These are phyloP conservation scores for Vigna angularis DNA, from an alignment of 306 rosid species.

Conservation along the genomic window DNA sequence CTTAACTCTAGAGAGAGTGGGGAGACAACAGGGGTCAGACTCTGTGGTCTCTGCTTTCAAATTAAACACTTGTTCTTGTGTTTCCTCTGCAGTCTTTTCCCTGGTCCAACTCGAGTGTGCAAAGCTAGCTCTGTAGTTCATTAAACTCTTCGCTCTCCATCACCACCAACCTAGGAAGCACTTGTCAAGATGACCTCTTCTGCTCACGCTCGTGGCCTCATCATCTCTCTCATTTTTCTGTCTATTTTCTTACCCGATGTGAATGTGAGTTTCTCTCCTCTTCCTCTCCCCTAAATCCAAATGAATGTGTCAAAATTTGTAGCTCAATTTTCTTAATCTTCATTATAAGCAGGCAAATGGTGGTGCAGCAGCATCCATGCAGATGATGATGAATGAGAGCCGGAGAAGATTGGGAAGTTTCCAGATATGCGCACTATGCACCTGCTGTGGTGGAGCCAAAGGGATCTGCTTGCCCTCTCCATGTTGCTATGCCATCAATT, in stretches of 20 bases:
- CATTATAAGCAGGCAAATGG: conserved; percentile 53
- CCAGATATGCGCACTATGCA: conserved; percentile 71
- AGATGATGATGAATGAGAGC: conserved; percentile 61
- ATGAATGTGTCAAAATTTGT: not conserved
- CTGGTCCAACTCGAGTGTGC: conserved; percentile 30
- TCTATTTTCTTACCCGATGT: conserved; percentile 49
- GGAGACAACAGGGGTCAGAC: conserved; percentile 39
- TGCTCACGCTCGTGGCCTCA: conserved; percentile 50
- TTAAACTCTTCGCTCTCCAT: conserved; percentile 24
- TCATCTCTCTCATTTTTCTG: conserved; percentile 59
- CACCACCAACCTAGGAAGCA: conserved; percentile 28
- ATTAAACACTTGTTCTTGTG: conserved; percentile 37
- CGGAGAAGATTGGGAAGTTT: conserved; percentile 74
- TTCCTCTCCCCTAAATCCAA: not conserved
- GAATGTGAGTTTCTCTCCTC: conserved; percentile 61
- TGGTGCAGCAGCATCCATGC: conserved; percentile 41
- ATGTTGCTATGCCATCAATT: conserved; percentile 86
- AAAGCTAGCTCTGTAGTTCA: conserved; percentile 17
- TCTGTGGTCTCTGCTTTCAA: conserved; percentile 27
- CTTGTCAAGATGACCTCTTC: conserved; percentile 51
- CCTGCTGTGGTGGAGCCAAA: conserved; percentile 86
- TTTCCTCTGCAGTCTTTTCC: conserved; percentile 24
- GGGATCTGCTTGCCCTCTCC: conserved; percentile 83
- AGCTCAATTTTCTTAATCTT: conserved; percentile 10
- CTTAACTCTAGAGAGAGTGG: not conserved